Evolutionary conservation across 225 moss, liverwort and hornwort genomes (phyloP), one percentile per base, ranked within the genome.

Genomic region (Takakia lepidozioides): DNA sequence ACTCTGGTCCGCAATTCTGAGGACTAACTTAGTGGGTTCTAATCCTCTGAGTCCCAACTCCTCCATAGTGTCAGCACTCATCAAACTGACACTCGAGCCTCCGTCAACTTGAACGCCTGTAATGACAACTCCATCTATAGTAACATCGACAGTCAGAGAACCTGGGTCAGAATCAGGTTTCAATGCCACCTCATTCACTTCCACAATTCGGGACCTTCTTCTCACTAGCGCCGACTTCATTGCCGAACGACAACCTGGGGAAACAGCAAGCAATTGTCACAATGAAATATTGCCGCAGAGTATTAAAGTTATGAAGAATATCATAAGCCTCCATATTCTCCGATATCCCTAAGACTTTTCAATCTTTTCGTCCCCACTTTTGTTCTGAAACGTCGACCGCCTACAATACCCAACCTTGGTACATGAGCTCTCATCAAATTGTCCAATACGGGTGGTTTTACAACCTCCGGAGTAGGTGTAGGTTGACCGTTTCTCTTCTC

Each of bases 1-100:
- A 7, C 40, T 51, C 10, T 59, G 54, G 8, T 60, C 53, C 0
- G 29, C 59, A 58, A 59, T 52, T 0, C 28, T 1, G 0, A 59
- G 22, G 0, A 24, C 13, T 0, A 58, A 27, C 0, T 3, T 29
- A 0, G 46, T 59, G 1, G 37, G 35, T 7, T 43, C 0, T 15
- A 61, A 27, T 8, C 2, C 1, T 0, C 4, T 38, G 1, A 53
- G 18, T 2, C 13, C 52, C 0, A 61, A 15, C 0, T 2, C 0
- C 2, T 61, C 25, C 20, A 61, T 53, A 0, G 38, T 46, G 1
- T 40, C 6, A 0, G 3, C 16, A 1, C 4, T 60, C 59, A 49
- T 60, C 3, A 49, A 16, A 27, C 39, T 58, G 1, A 49, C 37
- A 14, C 19, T 40, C 0, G 27, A 48, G 1, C 58, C 58, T 1